These are phyloP conservation scores for Globisporangium nagaii DNA, from an alignment of 352 stramenopile species.

Conservation along the genomic window DNA sequence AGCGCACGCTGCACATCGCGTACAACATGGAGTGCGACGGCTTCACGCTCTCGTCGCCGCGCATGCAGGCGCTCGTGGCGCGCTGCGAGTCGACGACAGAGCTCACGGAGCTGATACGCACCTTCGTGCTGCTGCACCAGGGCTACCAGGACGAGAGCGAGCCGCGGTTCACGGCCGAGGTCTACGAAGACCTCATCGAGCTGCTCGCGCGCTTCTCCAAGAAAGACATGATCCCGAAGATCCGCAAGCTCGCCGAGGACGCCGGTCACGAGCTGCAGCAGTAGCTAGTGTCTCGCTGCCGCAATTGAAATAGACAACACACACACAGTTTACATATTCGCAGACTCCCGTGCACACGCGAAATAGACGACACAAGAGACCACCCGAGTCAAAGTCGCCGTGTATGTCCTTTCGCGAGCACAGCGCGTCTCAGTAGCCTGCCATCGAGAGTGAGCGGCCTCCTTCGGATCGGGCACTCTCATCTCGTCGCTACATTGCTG, in stretches of 20 bases:
- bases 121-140: slow-evolving; percentile 67
- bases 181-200: slow-evolving; percentile 54
- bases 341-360: too few relatives aligned
- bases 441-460: too few relatives aligned
- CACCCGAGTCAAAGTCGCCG: too few relatives aligned
- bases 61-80: slow-evolving; percentile 45
- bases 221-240: slow-evolving; percentile 35
- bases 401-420: too few relatives aligned
- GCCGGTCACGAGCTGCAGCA: slow-evolving; percentile 14
- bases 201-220: slow-evolving; percentile 39
- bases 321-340: too few relatives aligned
- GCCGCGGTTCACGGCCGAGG: slow-evolving; percentile 38
- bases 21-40: slow-evolving; percentile 86
- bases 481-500: background rate
- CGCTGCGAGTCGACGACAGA: slow-evolving; percentile 41
- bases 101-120: slow-evolving; percentile 46
- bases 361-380: too few relatives aligned
- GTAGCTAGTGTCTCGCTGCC: slow-evolving; percentile 1
- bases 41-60: slow-evolving; percentile 35
- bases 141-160: slow-evolving; percentile 17
- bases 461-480: too few relatives aligned
- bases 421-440: too few relatives aligned
- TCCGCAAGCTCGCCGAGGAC: slow-evolving; percentile 28
- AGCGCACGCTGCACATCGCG: slow-evolving; percentile 64
- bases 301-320: background rate